Evolutionary conservation across 805 yeast species (phyloP).

Genomic region (Metschnikowia kofuensis): DNA sequence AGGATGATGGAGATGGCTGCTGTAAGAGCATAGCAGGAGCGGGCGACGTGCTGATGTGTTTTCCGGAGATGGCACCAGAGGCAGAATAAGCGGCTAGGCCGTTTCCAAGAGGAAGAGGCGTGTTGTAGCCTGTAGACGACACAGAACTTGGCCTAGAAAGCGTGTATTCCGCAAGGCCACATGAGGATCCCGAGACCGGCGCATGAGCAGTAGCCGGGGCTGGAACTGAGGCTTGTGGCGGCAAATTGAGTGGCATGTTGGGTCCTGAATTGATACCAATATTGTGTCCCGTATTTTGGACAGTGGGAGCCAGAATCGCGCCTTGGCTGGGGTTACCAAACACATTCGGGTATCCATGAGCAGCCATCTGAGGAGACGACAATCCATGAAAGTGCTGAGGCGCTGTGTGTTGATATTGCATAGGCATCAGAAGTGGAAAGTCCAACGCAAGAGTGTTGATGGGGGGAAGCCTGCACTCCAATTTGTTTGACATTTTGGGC

Average conservation of each 20-base stretch:
- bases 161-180: background rate
- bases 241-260: background rate
- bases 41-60: background rate
- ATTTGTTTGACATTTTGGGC: conserved; percentile 10
- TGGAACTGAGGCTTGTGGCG: too few relatives aligned
- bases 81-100: background rate
- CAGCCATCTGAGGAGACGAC: conserved; percentile 5
- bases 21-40: background rate
- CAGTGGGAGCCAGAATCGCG: background rate
- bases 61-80: background rate
- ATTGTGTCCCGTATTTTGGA: background rate
- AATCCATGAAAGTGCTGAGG: background rate
- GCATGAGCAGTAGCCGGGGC: background rate
- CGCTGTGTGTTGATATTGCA: background rate
- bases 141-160: background rate
- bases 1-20: conserved; percentile 6
- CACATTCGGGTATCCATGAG: background rate
- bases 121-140: background rate
- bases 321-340: too few relatives aligned
- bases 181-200: background rate
- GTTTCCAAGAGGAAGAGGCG: background rate
- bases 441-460: conserved; percentile 36
- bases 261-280: background rate
- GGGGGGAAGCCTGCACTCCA: conserved; percentile 29
- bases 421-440: conserved; percentile 22